These are phyloP conservation scores for Taphrina wiesneri DNA, from an alignment of 1,139 yeast species.

Conservation along the genomic window DNA sequence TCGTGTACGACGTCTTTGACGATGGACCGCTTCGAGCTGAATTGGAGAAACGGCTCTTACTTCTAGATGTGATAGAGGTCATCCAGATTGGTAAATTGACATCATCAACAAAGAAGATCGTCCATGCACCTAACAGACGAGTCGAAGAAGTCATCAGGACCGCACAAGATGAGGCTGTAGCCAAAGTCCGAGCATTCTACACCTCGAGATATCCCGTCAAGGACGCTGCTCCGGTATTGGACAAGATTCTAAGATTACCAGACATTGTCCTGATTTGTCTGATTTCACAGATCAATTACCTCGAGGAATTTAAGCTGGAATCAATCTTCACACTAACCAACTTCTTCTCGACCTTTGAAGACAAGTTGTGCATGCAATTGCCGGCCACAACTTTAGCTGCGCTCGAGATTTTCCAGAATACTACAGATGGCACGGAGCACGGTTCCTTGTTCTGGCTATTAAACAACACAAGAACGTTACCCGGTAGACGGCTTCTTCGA, in stretches of 20 bases:
- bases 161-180: slow-evolving; percentile 35
- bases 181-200: slow-evolving; percentile 27
- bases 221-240: slow-evolving; percentile 9
- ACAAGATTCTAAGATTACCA: slow-evolving; percentile 37
- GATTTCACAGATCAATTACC: slow-evolving; percentile 54
- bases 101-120: slow-evolving; percentile 45
- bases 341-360: slow-evolving; percentile 56
- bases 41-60: slow-evolving; percentile 70
- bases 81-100: slow-evolving; percentile 51
- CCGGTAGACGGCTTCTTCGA: slow-evolving; percentile 67
- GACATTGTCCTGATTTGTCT: slow-evolving; percentile 51
- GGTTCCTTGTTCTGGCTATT: slow-evolving; percentile 80
- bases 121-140: slow-evolving; percentile 38
- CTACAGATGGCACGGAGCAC: slow-evolving; percentile 55
- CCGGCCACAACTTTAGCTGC: slow-evolving; percentile 68
- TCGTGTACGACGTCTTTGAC: slow-evolving; percentile 65
- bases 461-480: slow-evolving; percentile 75
- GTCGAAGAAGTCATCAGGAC: slow-evolving; percentile 37
- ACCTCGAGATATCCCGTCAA: slow-evolving; percentile 13
- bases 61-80: slow-evolving; percentile 75
- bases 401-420: slow-evolving; percentile 71
- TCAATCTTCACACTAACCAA: slow-evolving; percentile 57
- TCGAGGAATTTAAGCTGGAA: slow-evolving; percentile 64
- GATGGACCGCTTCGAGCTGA: slow-evolving; percentile 59
- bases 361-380: slow-evolving; percentile 61